phyloP scores from a whole-genome alignment of 2,329 filamentous ascomycete species.

The Apiospora phragmitis region DNA sequence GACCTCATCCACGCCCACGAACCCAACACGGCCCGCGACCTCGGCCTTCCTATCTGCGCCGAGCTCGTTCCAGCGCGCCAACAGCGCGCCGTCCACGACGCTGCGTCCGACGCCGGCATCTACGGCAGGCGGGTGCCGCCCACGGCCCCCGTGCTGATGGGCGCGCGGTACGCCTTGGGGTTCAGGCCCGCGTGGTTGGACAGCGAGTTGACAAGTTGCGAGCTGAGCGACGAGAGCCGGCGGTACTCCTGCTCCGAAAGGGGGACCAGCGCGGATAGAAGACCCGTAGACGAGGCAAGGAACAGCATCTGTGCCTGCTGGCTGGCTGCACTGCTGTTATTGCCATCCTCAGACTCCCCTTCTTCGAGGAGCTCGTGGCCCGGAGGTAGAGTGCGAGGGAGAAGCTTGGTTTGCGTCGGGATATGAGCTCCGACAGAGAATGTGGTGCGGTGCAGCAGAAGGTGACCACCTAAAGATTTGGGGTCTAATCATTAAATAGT shows the following conservation, averaged over 20 bases:
- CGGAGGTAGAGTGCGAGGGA: slow-evolving; percentile 64
- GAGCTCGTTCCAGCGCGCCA: slow-evolving; percentile 75
- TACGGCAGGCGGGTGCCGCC: slow-evolving; percentile 49
- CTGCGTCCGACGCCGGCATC: slow-evolving; percentile 62
- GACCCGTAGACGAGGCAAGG: slow-evolving; percentile 73
- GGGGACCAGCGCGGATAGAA: slow-evolving; percentile 74
- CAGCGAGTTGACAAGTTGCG: slow-evolving; percentile 75
- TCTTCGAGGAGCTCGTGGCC: slow-evolving; percentile 30
- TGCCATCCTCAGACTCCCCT: slow-evolving; percentile 24
- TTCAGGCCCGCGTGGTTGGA: slow-evolving; percentile 81
- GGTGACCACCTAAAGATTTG: slow-evolving; percentile 85
- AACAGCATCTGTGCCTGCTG: slow-evolving; percentile 54
- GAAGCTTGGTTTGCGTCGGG: slow-evolving; percentile 71
- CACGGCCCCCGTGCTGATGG: slow-evolving; percentile 45
- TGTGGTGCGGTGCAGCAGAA: slow-evolving; percentile 81
- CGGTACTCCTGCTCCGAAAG: slow-evolving; percentile 81
- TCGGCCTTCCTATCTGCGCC: slow-evolving; percentile 70
- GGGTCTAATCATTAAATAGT: slow-evolving; percentile 62
- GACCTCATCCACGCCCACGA: slow-evolving; percentile 60
- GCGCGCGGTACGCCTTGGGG: slow-evolving; percentile 72
- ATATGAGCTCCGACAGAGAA: slow-evolving; percentile 84
- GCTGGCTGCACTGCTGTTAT: slow-evolving; percentile 27
- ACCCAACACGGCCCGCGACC: slow-evolving; percentile 73
- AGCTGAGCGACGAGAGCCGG: slow-evolving; percentile 77
- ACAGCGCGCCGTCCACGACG: slow-evolving; percentile 76